Evolutionary conservation across 129 eudicot species (phyloP), one percentile per base, ranked within the genome.

Genomic region (Centaurea solstitialis): DNA sequence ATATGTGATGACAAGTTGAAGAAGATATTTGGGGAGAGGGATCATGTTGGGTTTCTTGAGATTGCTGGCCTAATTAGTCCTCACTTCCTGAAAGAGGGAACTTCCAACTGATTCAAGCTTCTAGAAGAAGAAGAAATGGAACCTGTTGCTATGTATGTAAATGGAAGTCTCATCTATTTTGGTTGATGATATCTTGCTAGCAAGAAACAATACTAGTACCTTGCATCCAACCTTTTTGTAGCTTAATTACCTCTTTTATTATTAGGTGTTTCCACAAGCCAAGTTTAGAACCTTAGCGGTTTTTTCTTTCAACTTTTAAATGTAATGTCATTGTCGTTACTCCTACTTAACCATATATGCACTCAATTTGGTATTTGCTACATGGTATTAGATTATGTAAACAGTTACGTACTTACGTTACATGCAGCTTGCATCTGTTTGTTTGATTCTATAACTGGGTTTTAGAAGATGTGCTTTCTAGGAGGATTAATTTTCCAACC

Each of bases 1-100:
- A 61, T 89, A 33, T 93, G 98, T 20, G 98, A 93, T 79, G 98
- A 93, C 82, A 89, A 91, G 85, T 91, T 93, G 88, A 93, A 93
- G 93, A 84, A 39, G 71, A 89, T 93, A 24, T 89, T 93, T 69
- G 92, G 84, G 39, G 89, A 89, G 59, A 93, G 65, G 89, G 96
- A 89, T 15, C 92, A 87, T 23, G 98, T 93, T 43, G 93, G 96
- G 70, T 93, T 93, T 79, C 96, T 93, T 15, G 98, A 93, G 90
- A 89, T 93, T 82, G 98, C 96, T 40, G 96, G 98, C 9, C 80
- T 93, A 74, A 86, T 93, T 23, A 90, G 86, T 73, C 93, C 96
- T n/a, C 98, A 93, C 89, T 92, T 92, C 57, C 76, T 72, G 33
- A 88, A 90, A 83, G 86, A 30, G 38, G 82, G 70, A 35, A 79